Conservation (phyloP, 2,329 filamentous ascomycete species). For the Sphaceloma murrayae region DNA sequence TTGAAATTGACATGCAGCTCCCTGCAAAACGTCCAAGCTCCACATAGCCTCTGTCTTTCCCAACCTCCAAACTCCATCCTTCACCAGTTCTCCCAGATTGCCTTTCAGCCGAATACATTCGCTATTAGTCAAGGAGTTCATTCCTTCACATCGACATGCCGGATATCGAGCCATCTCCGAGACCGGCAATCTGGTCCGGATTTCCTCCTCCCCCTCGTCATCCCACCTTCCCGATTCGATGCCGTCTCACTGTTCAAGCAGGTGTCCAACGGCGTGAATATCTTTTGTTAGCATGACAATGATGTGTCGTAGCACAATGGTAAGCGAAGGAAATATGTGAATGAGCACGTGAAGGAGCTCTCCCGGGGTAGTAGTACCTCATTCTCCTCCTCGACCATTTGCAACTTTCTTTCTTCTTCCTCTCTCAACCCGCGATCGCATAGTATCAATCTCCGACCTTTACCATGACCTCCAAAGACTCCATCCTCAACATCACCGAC, state of each 20-base stretch:
- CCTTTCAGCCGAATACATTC: neutral
- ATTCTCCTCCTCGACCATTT: neutral
- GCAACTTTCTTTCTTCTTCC: neutral
- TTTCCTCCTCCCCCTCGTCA: conserved; percentile 6
- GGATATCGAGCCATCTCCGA: conserved; percentile 7
- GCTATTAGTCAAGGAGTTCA: no score
- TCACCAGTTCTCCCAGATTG: neutral
- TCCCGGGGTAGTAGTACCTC: neutral
- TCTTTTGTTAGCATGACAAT: neutral
- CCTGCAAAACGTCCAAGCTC: neutral
- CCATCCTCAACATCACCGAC: conserved; percentile 10
- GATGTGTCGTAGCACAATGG: neutral
- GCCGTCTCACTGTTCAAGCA: conserved; percentile 5
- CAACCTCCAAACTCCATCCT: neutral
- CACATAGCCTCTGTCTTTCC: neutral
- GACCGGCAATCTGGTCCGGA: conserved; percentile 3
- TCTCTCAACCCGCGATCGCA: neutral
- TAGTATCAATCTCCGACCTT: neutral
- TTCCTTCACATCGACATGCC: no score
- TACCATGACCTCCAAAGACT: conserved; percentile 3
- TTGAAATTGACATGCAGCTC: neutral
- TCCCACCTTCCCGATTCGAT: conserved; percentile 16
- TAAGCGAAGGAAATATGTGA: neutral
- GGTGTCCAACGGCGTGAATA: neutral
- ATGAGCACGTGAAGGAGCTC: neutral